Evolutionary conservation across 2,329 filamentous ascomycete species (phyloP), one percentile per base, ranked within the genome.

Genomic region (Emergomyces orientalis): DNA sequence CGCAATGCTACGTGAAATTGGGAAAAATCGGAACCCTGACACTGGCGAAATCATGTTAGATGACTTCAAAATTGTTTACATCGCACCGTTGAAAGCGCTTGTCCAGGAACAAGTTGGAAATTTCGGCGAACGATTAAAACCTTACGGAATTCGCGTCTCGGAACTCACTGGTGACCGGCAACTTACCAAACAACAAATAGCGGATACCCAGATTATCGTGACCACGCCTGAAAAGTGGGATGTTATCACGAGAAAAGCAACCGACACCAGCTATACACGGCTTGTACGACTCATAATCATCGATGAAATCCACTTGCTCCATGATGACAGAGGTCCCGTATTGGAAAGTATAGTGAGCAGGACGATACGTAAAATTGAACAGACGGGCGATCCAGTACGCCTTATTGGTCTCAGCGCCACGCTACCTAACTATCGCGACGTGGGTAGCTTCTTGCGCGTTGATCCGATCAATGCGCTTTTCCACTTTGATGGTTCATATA

Each of bases 211-310:
- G 74, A 88, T 99, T 69, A 99, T 99, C 69, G 92, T 99, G 64
- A 99, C 94, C 0, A 99, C 94, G 0, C 94, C 94, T 25, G 94
- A 99, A 77, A 99, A 99, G 78, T 99, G 91, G 89, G 94, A 99
- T 76, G 93, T 99, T 68, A 97, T 99, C 69, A 99, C 95, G 6
- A 86, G 95, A 77, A 99, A 99, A 77, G 92, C 93, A 7, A 97
- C 93, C 1, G 95, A 99, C 73, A 85, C 94, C 62, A 96, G 91
- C 70, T 99, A 99, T 76, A 99, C 92, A 19, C 96, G 95, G 70
- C 84, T 99, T n/a, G 94, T 99, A 32, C 88, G 93, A 47, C 83
- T 99, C 13, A 88, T 99, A 63, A 92, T 97, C 73, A 97, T 99
- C 65, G 94, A 99, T 71, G 94, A 99, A 77, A 97, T 99, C 68